Conservation (phyloP, 176 grass and related monocot species). For the Secale cereale region DNA sequence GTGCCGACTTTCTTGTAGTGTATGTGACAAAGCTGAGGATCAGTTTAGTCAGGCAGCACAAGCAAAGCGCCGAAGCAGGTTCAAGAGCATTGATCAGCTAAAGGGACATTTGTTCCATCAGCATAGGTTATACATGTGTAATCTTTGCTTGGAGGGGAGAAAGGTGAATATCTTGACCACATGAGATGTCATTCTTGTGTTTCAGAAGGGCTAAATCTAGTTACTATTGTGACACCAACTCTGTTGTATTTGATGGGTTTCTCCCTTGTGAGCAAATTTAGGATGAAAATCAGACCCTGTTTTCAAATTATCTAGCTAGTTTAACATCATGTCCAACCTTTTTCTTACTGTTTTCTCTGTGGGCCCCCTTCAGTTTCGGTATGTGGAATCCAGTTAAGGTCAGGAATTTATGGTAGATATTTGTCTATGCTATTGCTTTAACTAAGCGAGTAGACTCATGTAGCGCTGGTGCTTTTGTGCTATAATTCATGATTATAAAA, state of each 20-base stretch:
- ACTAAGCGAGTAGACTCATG: background rate
- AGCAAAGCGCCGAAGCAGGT: constrained; percentile 62
- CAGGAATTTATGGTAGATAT: background rate
- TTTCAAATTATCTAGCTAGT: constrained; percentile 15
- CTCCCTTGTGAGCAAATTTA: background rate
- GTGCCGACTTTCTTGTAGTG: constrained; percentile 94
- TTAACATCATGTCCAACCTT: background rate
- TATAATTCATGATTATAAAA: background rate
- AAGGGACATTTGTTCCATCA: constrained; percentile 86
- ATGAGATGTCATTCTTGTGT: background rate
- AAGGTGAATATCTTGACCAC: constrained; percentile 53
- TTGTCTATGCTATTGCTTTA: background rate
- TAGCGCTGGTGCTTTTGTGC: background rate
- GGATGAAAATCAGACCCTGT: background rate
- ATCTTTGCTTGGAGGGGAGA: constrained; percentile 88
- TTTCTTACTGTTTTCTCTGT: background rate
- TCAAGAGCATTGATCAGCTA: constrained; percentile 87
- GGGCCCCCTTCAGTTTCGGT: background rate
- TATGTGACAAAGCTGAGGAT: constrained; percentile 77
- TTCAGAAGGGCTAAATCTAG: background rate
- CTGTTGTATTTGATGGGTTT: background rate
- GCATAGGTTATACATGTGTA: constrained; percentile 80
- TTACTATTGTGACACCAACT: background rate
- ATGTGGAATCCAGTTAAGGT: background rate
- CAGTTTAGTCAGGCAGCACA: constrained; percentile 39